These are phyloP conservation scores for Yamadazyma membranifaciens DNA, from an alignment of 1,139 yeast genomes.

Conservation along the genomic window DNA sequence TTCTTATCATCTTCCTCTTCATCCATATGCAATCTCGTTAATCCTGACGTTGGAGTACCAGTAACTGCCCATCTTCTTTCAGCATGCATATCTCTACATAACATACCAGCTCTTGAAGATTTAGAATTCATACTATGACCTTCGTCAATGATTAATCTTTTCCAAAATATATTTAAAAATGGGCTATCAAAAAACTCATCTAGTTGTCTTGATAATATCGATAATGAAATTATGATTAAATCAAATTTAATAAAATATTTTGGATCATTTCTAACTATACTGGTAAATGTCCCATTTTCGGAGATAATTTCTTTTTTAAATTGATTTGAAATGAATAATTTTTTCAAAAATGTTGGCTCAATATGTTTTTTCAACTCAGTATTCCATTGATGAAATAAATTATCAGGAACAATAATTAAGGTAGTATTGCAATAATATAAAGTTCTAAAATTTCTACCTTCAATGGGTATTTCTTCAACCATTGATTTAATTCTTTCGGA, in stretches of 20 bases:
- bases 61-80: conserved; percentile 74
- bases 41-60: conserved; percentile 73
- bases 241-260: conserved; percentile 43
- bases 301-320: conserved; percentile 21
- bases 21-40: conserved; percentile 58
- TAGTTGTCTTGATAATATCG: conserved; percentile 42
- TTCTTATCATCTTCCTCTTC: conserved; percentile 32
- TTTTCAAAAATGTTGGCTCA: conserved; percentile 31
- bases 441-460: conserved; percentile 23
- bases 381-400: conserved; percentile 65
- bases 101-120: conserved; percentile 45
- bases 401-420: conserved; percentile 63
- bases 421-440: conserved; percentile 52
- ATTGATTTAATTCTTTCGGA: conserved; percentile 14
- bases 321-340: conserved; percentile 33
- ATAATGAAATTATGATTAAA: conserved; percentile 49
- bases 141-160: conserved; percentile 69
- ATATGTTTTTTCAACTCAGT: conserved; percentile 58
- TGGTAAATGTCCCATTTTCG: conserved; percentile 18
- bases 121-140: conserved; percentile 63
- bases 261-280: conserved; percentile 27
- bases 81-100: conserved; percentile 48
- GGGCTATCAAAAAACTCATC: conserved; percentile 27
- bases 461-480: conserved; percentile 15
- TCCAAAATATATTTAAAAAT: conserved; percentile 55